phyloP scores from a whole-genome alignment of 345 rosid genomes.

The Eucalyptus sp. region DNA sequence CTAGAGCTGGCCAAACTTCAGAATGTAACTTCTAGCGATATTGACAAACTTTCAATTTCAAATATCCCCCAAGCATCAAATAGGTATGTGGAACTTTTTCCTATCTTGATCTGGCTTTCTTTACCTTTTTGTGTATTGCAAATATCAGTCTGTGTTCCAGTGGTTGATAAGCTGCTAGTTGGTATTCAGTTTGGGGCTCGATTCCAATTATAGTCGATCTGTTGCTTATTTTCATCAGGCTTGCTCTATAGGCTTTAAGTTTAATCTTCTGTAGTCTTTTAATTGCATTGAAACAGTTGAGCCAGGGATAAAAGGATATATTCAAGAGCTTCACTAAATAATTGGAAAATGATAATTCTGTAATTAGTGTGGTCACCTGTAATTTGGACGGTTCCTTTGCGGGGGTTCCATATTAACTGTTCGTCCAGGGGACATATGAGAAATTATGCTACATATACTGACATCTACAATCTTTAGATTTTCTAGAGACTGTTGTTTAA shows the following conservation, averaged over 20 bases:
- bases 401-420: not conserved
- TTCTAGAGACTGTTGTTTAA: not conserved
- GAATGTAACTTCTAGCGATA: constrained; percentile 69
- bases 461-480: not conserved
- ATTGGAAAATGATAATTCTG: not conserved
- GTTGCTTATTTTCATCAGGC: not conserved
- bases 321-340: not conserved
- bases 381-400: not conserved
- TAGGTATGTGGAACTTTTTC: constrained; percentile 28
- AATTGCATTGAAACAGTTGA: not conserved
- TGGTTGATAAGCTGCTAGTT: not conserved
- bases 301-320: not conserved
- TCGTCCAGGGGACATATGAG: not conserved
- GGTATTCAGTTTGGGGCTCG: not conserved
- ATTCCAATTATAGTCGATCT: not conserved
- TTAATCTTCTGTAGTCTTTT: not conserved
- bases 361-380: not conserved
- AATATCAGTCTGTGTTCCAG: not conserved
- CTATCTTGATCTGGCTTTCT: not conserved
- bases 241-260: not conserved
- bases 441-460: not conserved
- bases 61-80: constrained; percentile 52
- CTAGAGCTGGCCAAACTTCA: constrained; percentile 14
- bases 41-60: constrained; percentile 87
- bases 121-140: not conserved